Percentiles rank a stretch among this genome's conserved stretches.
phyloP scores from a whole-genome alignment of 306 rosid genomes.

The Vicia sativa region DNA sequence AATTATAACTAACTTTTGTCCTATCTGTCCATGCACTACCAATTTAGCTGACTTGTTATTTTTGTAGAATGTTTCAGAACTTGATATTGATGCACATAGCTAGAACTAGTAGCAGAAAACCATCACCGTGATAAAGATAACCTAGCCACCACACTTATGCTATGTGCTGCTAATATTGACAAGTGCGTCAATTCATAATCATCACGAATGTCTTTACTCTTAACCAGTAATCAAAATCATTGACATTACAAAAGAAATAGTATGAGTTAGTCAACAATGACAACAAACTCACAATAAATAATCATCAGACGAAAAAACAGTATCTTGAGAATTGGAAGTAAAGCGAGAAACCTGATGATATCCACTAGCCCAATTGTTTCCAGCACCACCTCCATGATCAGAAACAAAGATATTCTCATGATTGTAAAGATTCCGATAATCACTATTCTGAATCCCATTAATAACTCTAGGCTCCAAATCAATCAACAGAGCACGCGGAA shows the following conservation, averaged over 20 bases:
- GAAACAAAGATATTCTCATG: constrained; percentile 91
- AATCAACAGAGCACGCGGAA: constrained; percentile 87
- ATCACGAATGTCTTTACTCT: background rate
- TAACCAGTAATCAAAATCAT: background rate
- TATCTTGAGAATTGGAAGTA: constrained; percentile 10
- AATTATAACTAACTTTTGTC: no score
- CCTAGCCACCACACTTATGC: background rate
- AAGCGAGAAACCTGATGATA: constrained; percentile 75
- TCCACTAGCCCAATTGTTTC: constrained; percentile 99
- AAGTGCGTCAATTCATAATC: background rate
- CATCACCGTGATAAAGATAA: no score
- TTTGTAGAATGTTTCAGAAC: no score
- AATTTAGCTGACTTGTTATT: no score
- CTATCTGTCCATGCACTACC: no score
- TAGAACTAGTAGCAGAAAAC: no score
- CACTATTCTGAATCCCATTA: constrained; percentile 93
- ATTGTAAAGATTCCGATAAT: constrained; percentile 90
- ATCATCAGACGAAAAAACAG: background rate
- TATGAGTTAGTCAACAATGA: no score
- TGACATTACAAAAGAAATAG: no score
- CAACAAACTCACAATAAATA: background rate
- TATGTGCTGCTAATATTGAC: background rate
- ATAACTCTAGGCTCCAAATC: constrained; percentile 98
- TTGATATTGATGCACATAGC: no score
- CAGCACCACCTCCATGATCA: constrained; percentile 98